A percentile compares a stretch with the other conserved stretches of the same genome.
Evolutionary conservation across 106 monocot species (phyloP).

Genomic region (Hemerocallis citrina): DNA sequence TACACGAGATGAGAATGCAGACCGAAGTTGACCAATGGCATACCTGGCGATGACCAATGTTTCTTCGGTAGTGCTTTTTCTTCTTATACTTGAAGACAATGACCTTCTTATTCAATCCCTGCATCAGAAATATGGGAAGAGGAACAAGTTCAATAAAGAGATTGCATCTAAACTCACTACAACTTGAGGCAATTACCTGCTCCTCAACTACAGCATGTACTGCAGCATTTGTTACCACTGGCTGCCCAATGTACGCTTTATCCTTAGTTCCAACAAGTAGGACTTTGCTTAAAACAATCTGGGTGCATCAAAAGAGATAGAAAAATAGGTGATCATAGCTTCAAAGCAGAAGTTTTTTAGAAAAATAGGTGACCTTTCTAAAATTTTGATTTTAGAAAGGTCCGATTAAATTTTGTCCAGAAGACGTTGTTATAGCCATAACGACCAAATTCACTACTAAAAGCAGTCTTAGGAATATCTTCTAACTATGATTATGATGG

Average conservation of each 20-base stretch:
- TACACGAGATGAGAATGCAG: too few species aligned
- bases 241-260: slow-evolving; percentile 81
- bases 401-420: too few species aligned
- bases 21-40: slow-evolving; percentile 49
- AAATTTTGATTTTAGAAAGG: too few species aligned
- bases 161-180: background rate
- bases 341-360: too few species aligned
- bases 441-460: too few species aligned
- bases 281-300: slow-evolving; percentile 97
- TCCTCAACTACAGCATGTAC: slow-evolving; percentile 98
- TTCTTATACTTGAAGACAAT: slow-evolving; percentile 92
- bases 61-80: slow-evolving; percentile 91
- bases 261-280: slow-evolving; percentile 74
- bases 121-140: slow-evolving; percentile 20
- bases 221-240: slow-evolving; percentile 88
- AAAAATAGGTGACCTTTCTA: too few species aligned
- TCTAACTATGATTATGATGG: too few species aligned
- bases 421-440: too few species aligned
- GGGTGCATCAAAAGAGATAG: too few species aligned
- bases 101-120: slow-evolving; percentile 83
- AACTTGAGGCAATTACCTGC: slow-evolving; percentile 35
- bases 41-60: slow-evolving; percentile 98
- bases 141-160: background rate
- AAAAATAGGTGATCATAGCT: too few species aligned
- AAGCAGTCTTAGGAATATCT: too few species aligned